Base-by-base conservation (phyloP, 805 yeast genomes). In the Wickerhamiella shivajii region DNA sequence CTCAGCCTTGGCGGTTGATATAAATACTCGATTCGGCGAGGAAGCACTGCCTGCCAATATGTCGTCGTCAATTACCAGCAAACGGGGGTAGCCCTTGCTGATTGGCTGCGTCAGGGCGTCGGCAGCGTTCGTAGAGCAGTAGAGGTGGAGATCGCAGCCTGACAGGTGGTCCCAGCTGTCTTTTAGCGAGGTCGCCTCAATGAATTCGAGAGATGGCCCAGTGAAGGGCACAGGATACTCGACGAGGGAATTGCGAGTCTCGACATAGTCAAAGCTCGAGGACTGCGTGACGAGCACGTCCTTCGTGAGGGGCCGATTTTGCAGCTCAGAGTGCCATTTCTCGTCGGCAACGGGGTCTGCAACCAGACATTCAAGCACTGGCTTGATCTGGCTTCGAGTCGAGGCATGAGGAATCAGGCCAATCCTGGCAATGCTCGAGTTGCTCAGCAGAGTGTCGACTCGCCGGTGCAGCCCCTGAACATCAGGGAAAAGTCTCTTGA, bases 301-400 rank as follows among this genome's bases (percentile, higher is more conserved):
- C 37, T 56, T 56, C n/a, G 54, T 34, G 18, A 52, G 41, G 5
- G 52, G 42, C 20, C 59, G 38, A 11, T 41, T 36, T 24, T 33
- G 38, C 18, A 55, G 39, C 3, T 44, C 42, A 15, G 41, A 37
- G 34, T 39, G 43, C 60, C 60, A 56, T 20, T 41, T 44, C 24
- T 51, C 49, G 11, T 47, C 41, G 10, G 51, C 53, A 9, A 56
- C 39, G 6, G 60, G 60, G 24, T 56, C 60, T 3, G 50, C 48
- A 18, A 56, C 41, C 14, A 53, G 36, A 15, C 50, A 44, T 17
- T 53, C 52, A 19, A 55, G 46, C 6, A 53, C 42, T 6, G 41
- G 29, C 24, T 44, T 40, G 27, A 44, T 39, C 6, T 40, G 44
- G 10, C 37, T 31, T 3, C 56, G 46, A 10, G 44, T 37, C 23